Conservation (phyloP, 129 eudicot species). For the Helianthus tuberosus region DNA sequence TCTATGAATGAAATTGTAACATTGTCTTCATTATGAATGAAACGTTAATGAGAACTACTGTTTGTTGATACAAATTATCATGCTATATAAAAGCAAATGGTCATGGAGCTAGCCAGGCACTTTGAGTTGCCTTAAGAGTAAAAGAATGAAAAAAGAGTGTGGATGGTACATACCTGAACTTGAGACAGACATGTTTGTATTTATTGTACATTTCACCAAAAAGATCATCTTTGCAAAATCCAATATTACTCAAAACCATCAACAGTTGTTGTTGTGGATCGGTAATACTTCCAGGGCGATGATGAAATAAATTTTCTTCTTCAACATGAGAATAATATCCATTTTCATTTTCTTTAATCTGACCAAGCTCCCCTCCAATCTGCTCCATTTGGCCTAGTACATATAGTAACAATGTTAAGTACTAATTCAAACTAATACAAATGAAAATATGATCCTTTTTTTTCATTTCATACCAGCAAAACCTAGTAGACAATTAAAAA, state of each 20-base stretch:
- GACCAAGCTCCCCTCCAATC: constrained; percentile 67
- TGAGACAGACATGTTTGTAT: constrained; percentile 70
- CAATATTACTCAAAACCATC: constrained; percentile 95
- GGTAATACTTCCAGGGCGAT: constrained; percentile 59
- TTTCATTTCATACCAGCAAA: constrained; percentile 66
- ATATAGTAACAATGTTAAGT: not conserved
- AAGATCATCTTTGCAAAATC: constrained; percentile 91
- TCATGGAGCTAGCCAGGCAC: too few relatives aligned
- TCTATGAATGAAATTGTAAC: too few relatives aligned
- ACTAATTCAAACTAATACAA: constrained; percentile 1
- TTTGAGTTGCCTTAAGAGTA: not conserved
- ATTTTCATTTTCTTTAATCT: constrained; percentile 33
- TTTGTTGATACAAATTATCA: too few relatives aligned
- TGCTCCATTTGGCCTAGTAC: constrained; percentile 69
- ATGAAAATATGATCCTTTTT: not conserved
- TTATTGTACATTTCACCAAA: constrained; percentile 71
- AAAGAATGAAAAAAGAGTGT: not conserved
- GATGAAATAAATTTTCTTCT: constrained; percentile 49
- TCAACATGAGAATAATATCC: constrained; percentile 43
- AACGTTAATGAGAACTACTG: too few relatives aligned
- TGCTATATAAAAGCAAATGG: too few relatives aligned
- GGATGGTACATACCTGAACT: constrained; percentile 49
- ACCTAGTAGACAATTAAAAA: constrained; percentile 75
- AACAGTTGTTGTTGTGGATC: constrained; percentile 78
- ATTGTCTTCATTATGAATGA: too few relatives aligned